Evolutionary conservation across 2,329 filamentous ascomycete species (phyloP).

Genomic region (Passalora sequoiae): DNA sequence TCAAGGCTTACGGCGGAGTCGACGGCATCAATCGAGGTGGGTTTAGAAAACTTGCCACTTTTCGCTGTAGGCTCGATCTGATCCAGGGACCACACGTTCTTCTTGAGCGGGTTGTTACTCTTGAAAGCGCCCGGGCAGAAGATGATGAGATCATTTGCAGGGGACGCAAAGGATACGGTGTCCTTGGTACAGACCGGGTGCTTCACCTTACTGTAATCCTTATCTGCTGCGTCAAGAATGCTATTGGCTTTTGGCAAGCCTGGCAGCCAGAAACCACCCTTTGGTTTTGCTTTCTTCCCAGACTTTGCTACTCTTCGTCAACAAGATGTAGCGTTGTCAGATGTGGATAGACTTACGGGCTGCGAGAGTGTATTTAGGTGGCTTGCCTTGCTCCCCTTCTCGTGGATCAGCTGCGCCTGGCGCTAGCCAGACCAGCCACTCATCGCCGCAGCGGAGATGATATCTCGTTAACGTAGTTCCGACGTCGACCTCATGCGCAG

Average conservation of each 20-base stretch:
- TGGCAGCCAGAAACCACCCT: neutral
- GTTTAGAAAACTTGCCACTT: too few relatives aligned
- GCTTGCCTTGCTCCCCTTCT: neutral
- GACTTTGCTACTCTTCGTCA: too few relatives aligned
- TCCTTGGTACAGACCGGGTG: neutral
- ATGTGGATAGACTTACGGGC: too few relatives aligned
- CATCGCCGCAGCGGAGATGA: neutral
- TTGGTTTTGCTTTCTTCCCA: neutral
- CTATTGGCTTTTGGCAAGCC: neutral
- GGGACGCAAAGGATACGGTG: neutral
- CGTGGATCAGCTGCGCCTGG: neutral
- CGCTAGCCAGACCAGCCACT: neutral
- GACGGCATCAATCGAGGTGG: neutral
- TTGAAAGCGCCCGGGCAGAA: neutral
- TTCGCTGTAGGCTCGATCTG: neutral
- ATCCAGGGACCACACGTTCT: neutral
- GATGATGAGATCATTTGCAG: neutral
- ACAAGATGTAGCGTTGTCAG: too few relatives aligned
- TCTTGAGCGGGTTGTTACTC: neutral
- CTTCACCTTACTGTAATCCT: neutral
- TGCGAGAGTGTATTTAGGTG: neutral
- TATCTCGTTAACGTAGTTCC: neutral
- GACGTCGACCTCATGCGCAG: neutral
- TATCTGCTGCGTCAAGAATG: neutral
- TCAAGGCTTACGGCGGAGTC: neutral